A percentile compares a stretch with the other conserved stretches of the same genome.
phyloP scores from a whole-genome alignment of 805 yeast genomes.

The Ogataea salicorniae region DNA sequence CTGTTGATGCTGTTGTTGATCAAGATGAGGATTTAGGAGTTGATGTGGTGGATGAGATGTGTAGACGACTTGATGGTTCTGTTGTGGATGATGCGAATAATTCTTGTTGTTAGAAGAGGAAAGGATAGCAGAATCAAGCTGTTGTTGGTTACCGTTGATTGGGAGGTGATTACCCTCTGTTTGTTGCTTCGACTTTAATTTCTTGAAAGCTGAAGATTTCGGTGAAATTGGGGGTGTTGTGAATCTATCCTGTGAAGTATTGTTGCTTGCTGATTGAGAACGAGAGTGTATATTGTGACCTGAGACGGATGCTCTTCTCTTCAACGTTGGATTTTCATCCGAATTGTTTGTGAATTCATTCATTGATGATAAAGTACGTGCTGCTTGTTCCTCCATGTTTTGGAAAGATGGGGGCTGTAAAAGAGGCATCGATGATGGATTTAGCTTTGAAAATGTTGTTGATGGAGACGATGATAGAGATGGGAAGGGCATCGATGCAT shows the following conservation, averaged over 20 bases:
- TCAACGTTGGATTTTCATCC: neutral
- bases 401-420: slow-evolving; percentile 5
- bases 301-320: neutral
- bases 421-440: neutral
- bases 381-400: slow-evolving; percentile 26
- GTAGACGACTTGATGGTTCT: neutral
- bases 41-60: neutral
- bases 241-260: slow-evolving; percentile 10
- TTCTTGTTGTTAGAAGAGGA: neutral
- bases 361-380: slow-evolving; percentile 25
- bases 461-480: neutral
- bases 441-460: neutral
- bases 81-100: neutral
- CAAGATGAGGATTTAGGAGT: neutral
- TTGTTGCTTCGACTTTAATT: slow-evolving; percentile 15
- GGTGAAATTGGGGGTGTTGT: slow-evolving; percentile 23
- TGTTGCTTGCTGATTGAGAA: neutral
- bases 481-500: slow-evolving; percentile 3
- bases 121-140: neutral
- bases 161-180: slow-evolving; percentile 3
- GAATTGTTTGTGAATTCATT: slow-evolving; percentile 10
- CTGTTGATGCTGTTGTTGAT: neutral
- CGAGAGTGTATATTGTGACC: no score
- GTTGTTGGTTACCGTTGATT: neutral
- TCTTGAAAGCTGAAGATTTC: slow-evolving; percentile 16